phyloP scores from a whole-genome alignment of 1,284 basidiomycete genomes.

The Apiotrichum akiyoshidainum region DNA sequence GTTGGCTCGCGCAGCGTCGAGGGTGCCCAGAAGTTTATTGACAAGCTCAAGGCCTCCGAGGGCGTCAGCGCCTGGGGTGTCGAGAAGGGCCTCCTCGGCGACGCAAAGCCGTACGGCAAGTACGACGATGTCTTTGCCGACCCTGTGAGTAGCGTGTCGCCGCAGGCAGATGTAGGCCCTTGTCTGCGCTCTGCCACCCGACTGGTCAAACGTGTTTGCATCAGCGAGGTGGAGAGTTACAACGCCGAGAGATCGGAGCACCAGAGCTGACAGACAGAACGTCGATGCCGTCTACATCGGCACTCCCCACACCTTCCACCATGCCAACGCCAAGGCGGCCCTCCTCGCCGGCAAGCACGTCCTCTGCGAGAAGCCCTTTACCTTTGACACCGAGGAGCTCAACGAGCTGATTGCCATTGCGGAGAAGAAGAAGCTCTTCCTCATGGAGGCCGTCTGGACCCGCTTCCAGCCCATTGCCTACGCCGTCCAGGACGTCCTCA shows the following conservation, averaged over 20 bases:
- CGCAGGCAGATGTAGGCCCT: background rate
- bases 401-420: conserved; percentile 67
- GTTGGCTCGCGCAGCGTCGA: conserved; percentile 72
- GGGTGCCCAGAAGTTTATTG: conserved; percentile 70
- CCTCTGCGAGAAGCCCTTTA: conserved; percentile 71
- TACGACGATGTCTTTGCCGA: conserved; percentile 76
- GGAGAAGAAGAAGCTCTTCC: conserved; percentile 70
- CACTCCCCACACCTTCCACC: conserved; percentile 83
- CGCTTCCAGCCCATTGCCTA: conserved; percentile 51
- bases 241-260: too few relatives aligned
- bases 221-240: too few relatives aligned
- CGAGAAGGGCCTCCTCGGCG: conserved; percentile 32
- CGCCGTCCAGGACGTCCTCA: conserved; percentile 44
- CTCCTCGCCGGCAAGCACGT: conserved; percentile 79
- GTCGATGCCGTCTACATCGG: conserved; percentile 80
- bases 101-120: conserved; percentile 67
- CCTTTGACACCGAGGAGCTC: conserved; percentile 53
- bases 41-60: conserved; percentile 41
- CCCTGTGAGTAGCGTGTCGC: conserved; percentile 52
- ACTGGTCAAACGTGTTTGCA: background rate
- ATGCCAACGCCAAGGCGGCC: conserved; percentile 70
- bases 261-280: conserved; percentile 54
- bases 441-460: conserved; percentile 67
- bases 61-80: conserved; percentile 35
- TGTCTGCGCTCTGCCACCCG: background rate